phyloP scores from a whole-genome alignment of 1,284 basidiomycete species.

The Rugosomyces carneus region DNA sequence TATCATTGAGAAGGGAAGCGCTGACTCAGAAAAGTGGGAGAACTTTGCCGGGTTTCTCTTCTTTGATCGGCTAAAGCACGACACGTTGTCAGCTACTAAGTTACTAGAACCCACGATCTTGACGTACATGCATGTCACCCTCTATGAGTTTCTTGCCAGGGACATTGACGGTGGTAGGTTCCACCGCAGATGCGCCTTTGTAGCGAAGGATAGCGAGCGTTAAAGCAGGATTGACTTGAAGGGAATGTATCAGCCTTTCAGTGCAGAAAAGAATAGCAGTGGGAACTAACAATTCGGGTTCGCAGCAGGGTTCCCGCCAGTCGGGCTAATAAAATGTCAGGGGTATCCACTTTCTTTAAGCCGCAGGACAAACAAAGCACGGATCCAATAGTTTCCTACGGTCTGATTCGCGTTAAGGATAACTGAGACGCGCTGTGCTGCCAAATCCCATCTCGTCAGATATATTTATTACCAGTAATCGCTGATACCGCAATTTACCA shows the following conservation, averaged over 20 bases:
- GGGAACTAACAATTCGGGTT: slow-evolving; percentile 25
- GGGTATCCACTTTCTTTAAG: neutral
- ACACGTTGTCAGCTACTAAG: slow-evolving; percentile 3
- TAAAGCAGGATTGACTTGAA: slow-evolving; percentile 15
- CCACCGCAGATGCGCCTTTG: slow-evolving; percentile 29
- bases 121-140: slow-evolving; percentile 28
- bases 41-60: slow-evolving; percentile 22
- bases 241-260: neutral
- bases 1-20: neutral
- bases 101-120: slow-evolving; percentile 25
- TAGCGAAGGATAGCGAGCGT: slow-evolving; percentile 41
- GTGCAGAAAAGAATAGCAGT: neutral
- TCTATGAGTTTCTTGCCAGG: slow-evolving; percentile 24
- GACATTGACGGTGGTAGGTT: slow-evolving; percentile 31
- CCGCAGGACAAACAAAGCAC: slow-evolving; percentile 20
- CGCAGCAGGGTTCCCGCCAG: slow-evolving; percentile 22
- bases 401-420: slow-evolving; percentile 30
- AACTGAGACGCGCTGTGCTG: slow-evolving; percentile 28
- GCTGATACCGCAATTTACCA: slow-evolving; percentile 14
- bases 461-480: neutral
- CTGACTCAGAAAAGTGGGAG: neutral
- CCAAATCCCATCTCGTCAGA: neutral
- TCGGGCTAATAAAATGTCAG: slow-evolving; percentile 16
- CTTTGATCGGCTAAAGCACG: slow-evolving; percentile 22
- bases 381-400: slow-evolving; percentile 33